These are phyloP conservation scores for Cyberlindnera maclurae DNA, from an alignment of 805 yeast genomes.

Conservation along the genomic window DNA sequence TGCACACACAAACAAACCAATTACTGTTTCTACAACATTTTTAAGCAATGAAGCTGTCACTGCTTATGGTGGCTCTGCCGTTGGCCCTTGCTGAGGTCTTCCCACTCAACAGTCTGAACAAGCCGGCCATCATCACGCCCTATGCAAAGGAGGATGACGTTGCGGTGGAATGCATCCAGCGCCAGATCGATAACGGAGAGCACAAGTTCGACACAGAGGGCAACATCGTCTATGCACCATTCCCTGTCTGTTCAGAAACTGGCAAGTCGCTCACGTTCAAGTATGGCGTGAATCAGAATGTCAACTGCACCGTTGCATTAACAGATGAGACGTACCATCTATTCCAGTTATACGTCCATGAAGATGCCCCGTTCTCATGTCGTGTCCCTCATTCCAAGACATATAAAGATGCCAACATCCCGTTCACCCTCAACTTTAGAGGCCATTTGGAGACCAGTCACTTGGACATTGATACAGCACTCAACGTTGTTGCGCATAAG, in stretches of 20 bases:
- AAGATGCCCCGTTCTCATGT: constrained; percentile 72
- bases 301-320: constrained; percentile 54
- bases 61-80: not conserved
- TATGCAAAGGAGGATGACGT: constrained; percentile 35
- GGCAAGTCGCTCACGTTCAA: constrained; percentile 48
- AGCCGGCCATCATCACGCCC: constrained; percentile 14
- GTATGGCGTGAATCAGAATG: constrained; percentile 42
- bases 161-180: constrained; percentile 50
- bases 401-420: constrained; percentile 36
- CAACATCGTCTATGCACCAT: constrained; percentile 47
- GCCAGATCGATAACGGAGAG: constrained; percentile 72
- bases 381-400: constrained; percentile 41
- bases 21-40: too few species aligned
- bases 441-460: constrained; percentile 65
- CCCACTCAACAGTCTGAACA: constrained; percentile 11
- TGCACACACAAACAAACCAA: not conserved
- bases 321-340: constrained; percentile 63
- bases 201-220: constrained; percentile 58
- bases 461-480: constrained; percentile 52
- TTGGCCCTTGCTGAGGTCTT: constrained; percentile 9
- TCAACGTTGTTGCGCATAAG: constrained; percentile 45
- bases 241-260: constrained; percentile 62
- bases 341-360: constrained; percentile 69
- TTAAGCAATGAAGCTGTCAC: constrained; percentile 3
- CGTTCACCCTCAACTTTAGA: constrained; percentile 55